A percentile compares a stretch with the other conserved stretches of the same genome.
These are phyloP conservation scores for Candida odintsovae DNA, from an alignment of 805 yeast genomes.

Conservation along the genomic window DNA sequence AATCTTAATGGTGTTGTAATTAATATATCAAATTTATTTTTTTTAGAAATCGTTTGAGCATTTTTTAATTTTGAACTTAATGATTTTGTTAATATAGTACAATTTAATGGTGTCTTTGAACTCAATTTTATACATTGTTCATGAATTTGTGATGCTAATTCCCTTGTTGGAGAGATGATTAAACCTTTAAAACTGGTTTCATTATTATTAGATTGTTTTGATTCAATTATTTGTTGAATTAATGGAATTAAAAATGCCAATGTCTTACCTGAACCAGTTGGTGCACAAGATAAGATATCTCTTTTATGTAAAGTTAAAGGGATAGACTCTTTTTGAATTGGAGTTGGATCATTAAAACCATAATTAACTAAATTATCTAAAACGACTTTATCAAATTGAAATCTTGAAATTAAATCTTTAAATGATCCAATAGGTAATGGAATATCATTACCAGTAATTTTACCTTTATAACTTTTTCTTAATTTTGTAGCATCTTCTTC, in stretches of 20 bases:
- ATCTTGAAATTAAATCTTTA: constrained; percentile 68
- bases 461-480: constrained; percentile 57
- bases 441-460: constrained; percentile 76
- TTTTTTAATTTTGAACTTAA: constrained; percentile 62
- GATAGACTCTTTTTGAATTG: constrained; percentile 87
- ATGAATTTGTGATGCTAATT: constrained; percentile 81
- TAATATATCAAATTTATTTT: constrained; percentile 68
- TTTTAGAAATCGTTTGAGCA: constrained; percentile 35
- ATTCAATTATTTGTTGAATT: constrained; percentile 42
- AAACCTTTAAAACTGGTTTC: constrained; percentile 58
- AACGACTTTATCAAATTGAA: constrained; percentile 48
- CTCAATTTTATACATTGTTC: constrained; percentile 58
- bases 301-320: constrained; percentile 66
- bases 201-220: constrained; percentile 12
- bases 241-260: constrained; percentile 84
- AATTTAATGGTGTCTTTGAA: constrained; percentile 37
- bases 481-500: constrained; percentile 54
- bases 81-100: constrained; percentile 66
- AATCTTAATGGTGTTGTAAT: constrained; percentile 87
- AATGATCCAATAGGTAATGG: constrained; percentile 93
- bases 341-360: constrained; percentile 81
- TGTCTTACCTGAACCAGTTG: constrained; percentile 98
- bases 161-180: constrained; percentile 91
- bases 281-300: constrained; percentile 90
- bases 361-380: constrained; percentile 60